Evolutionary conservation across 495 filamentous ascomycete species (phyloP).

Genomic region (Hypoxylon rickii): DNA sequence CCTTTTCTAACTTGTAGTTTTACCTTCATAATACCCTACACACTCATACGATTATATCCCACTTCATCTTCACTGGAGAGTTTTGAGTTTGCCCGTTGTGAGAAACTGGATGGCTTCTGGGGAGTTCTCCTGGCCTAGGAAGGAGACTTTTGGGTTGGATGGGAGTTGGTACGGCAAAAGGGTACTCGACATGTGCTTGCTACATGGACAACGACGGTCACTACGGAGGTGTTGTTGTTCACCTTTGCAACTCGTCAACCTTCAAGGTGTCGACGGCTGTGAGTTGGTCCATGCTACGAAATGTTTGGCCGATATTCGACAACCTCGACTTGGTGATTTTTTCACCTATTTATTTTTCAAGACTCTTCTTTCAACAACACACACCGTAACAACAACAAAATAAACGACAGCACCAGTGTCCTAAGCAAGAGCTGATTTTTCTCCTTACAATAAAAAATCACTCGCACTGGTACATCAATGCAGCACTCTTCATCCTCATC

Average conservation of each 20-base stretch:
- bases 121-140: too few relatives aligned
- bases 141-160: too few relatives aligned
- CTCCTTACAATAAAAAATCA: background rate
- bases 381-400: background rate
- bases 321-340: background rate
- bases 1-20: slow-evolving; percentile 9
- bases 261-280: too few relatives aligned
- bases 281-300: background rate
- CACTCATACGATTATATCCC: background rate
- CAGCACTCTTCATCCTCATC: too few relatives aligned
- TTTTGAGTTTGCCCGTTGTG: too few relatives aligned
- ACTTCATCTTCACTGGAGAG: background rate
- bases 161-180: too few relatives aligned
- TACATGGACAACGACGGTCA: too few relatives aligned
- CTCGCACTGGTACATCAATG: background rate
- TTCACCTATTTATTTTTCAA: background rate
- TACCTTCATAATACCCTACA: background rate
- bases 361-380: background rate
- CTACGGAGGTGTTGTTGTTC: too few relatives aligned
- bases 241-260: too few relatives aligned
- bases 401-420: background rate
- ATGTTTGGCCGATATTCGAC: too few relatives aligned
- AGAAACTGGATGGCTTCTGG: too few relatives aligned
- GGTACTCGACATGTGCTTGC: too few relatives aligned
- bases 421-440: background rate